Percentiles rank a stretch among this genome's conserved stretches.
Conservation (phyloP, 75 land plant genomes). For the Adiantum capillusveneris region DNA sequence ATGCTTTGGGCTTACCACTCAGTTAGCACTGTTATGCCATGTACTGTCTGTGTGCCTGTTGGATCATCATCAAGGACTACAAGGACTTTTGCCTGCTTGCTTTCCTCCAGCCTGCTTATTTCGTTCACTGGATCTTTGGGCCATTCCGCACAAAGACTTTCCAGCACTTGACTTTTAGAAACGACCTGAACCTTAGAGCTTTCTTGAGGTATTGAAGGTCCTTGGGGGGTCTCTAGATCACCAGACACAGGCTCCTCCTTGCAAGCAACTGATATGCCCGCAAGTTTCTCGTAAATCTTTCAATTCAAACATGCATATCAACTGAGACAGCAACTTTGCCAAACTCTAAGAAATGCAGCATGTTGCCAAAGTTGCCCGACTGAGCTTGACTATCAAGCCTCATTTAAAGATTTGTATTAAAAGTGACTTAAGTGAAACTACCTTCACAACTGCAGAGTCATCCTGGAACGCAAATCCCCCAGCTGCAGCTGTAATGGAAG, state of each 20-base stretch:
- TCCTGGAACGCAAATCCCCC: conserved; percentile 84
- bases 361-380: too few relatives aligned
- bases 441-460: conserved; percentile 98
- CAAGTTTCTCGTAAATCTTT: conserved; percentile 84
- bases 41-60: conserved; percentile 99
- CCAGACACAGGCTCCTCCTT: too few relatives aligned
- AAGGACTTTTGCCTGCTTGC: conserved; percentile 48
- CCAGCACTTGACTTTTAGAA: conserved; percentile 48
- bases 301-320: too few relatives aligned
- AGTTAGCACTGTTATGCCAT: conserved; percentile 85
- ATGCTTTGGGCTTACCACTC: conserved; percentile 57
- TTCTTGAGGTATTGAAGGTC: neutral
- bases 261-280: conserved; percentile 77
- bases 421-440: too few relatives aligned
- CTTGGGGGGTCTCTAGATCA: neutral
- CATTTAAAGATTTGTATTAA: too few relatives aligned
- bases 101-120: conserved; percentile 30
- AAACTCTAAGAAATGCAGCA: too few relatives aligned
- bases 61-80: conserved; percentile 99
- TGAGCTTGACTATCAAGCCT: too few relatives aligned
- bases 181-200: conserved; percentile 9
- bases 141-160: conserved; percentile 80
- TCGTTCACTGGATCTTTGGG: conserved; percentile 51
- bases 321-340: too few relatives aligned
- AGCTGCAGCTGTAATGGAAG: conserved; percentile 62